Base-by-base conservation (phyloP, 495 filamentous ascomycete genomes). In the Penicillium nucicola region DNA sequence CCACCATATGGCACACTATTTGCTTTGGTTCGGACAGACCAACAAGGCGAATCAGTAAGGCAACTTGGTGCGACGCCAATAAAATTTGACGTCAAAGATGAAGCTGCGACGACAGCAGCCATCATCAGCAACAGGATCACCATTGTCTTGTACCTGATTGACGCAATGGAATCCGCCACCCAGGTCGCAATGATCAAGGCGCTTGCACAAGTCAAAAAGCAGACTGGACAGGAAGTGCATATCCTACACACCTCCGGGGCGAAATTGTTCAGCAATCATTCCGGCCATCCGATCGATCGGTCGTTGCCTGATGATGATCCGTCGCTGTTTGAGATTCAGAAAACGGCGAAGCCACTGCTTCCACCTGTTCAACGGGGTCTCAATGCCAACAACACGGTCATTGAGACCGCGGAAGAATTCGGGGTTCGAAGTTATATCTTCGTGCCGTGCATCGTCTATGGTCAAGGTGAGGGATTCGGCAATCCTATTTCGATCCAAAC, bases 401-500 rank as follows among this genome's bases (percentile, higher is more conserved):
- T 78, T 31, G 69, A 77, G 10, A 49, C 54, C 15, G 63, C 66
- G 0, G 68, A 72, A 14, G 37, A 46, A 9, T 49, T 66, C 23
- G 75, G 67, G 0, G 68, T 80, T 22, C 55, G 60, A 18, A 70
- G 66, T 48, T 78, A 80, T 42, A 68, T 80, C 43, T 77, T 78
- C 50, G 56, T 54, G 0, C 76, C 75, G 1, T 78, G 75, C 48
- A 59, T 75, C 42, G 73, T 77, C 4, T 76, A 79, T 45, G 75
- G 76, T 8, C 44, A 64, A 25, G 70, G 74, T 12, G 65, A 71
- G 38, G 74, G 75, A 3, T 79, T 77, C 25, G 74, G 74, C 13
- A 78, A 80, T 43, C 42, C 48, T 3, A 76, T 75, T 23, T 77
- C 76, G 1, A 77, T 75, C 30, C 77, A 81, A 47, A 73, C n/a